A percentile compares a stretch with the other conserved stretches of the same genome.
phyloP scores from a whole-genome alignment of 352 stramenopile genomes.

The Pilasporangium apinafurcum region DNA sequence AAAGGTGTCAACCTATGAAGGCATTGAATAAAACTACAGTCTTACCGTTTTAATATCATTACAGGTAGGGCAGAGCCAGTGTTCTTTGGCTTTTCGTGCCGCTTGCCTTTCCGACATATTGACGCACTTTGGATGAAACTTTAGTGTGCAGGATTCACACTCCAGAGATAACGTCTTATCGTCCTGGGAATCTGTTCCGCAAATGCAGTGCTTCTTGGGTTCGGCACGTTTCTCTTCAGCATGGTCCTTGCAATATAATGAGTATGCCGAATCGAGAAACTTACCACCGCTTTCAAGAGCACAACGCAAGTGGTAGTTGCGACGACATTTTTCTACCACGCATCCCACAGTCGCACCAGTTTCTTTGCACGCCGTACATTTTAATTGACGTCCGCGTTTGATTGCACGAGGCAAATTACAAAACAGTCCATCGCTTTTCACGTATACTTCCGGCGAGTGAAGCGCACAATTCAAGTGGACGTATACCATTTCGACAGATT shows the following conservation, averaged over 20 bases:
- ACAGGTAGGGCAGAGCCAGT: slow-evolving; percentile 29
- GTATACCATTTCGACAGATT: slow-evolving; percentile 54
- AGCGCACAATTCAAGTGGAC: slow-evolving; percentile 81
- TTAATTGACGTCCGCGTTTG: slow-evolving; percentile 70
- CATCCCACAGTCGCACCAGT: slow-evolving; percentile 72
- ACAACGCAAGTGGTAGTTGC: slow-evolving; percentile 77
- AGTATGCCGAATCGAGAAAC: slow-evolving; percentile 70
- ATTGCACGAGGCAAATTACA: slow-evolving; percentile 72
- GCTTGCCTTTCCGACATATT: slow-evolving; percentile 74
- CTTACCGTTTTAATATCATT: slow-evolving; percentile 13
- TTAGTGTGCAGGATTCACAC: slow-evolving; percentile 53
- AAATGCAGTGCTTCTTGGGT: slow-evolving; percentile 36
- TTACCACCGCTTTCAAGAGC: slow-evolving; percentile 63
- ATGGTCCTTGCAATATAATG: slow-evolving; percentile 68
- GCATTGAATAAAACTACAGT: not conserved
- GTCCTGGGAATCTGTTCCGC: slow-evolving; percentile 27
- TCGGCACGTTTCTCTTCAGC: slow-evolving; percentile 30
- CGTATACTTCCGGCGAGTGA: slow-evolving; percentile 77
- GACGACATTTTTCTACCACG: slow-evolving; percentile 66
- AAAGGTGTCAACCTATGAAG: not conserved
- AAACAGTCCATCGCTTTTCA: slow-evolving; percentile 75
- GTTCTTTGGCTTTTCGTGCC: slow-evolving; percentile 41
- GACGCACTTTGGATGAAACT: slow-evolving; percentile 77
- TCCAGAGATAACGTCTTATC: slow-evolving; percentile 47
- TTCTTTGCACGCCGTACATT: slow-evolving; percentile 62